Evolutionary conservation across 1,139 yeast species (phyloP), one percentile per base, ranked within the genome.

Genomic region (Geotrichum australiense): DNA sequence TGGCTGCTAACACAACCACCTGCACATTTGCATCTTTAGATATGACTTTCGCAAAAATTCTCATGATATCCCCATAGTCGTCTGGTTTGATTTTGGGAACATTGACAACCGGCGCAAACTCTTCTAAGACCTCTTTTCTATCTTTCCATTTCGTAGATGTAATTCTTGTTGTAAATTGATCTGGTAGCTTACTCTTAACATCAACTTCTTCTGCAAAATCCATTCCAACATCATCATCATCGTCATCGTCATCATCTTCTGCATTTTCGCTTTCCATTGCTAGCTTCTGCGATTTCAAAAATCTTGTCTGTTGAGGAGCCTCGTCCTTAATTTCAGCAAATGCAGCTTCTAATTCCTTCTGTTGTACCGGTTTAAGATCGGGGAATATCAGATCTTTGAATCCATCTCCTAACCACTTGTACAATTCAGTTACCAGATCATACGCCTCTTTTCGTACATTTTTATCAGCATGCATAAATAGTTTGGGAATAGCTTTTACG

Each of bases 311-410:
- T 7, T 64, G 68, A 1, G 80, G 78, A 2, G 59, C 51, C 4
- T 64, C 69, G 41, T 58, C 68, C 41, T 65, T 64, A 21, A 74
- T 70, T 37, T 68, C 69, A 26, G 73, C 81, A 60, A 91, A 86
- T 15, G 73, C 78, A 30, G 76, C 74, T 3, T 78, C 71, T 46
- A 93, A 69, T 54, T 91, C 98, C 52, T 81, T 84, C 61, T 86
- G 93, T 60, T 91, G 97, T 11, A 87, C 86, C 0, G 96, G 95
- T 58, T 91, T 91, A 59, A 91, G 69, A 24, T 78, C 78, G 2
- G 81, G 75, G 46, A 87, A 74, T 32, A 87, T 64, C 0, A 78
- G 59, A 11, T 73, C 69, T 41, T 77, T 76, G 39, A 86, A 66
- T 0, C 78, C 68, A 22, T 70, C 76, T 3, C 93, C 94, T 59